phyloP scores from a whole-genome alignment of 805 yeast species.

The Candida piceae region DNA sequence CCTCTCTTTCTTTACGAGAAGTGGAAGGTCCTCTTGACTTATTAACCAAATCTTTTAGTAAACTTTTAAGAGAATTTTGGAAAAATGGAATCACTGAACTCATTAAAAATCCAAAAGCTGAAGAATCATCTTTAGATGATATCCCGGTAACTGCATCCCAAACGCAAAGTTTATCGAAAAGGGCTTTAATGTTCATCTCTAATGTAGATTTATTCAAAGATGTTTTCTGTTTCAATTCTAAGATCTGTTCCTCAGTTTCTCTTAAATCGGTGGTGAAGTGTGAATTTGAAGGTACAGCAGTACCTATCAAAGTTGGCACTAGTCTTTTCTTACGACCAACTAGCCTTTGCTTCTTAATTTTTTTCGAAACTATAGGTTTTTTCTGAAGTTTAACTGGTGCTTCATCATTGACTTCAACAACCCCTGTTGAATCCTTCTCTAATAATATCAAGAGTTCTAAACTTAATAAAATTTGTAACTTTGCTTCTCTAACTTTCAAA shows the following conservation, averaged over 20 bases:
- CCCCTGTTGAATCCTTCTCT: no score
- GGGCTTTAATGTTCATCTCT: slow-evolving; percentile 11
- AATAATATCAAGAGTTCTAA: slow-evolving; percentile 24
- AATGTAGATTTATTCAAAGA: slow-evolving; percentile 3
- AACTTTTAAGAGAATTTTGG: slow-evolving; percentile 19
- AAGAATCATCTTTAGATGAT: slow-evolving; percentile 20
- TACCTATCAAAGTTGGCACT: slow-evolving; percentile 31
- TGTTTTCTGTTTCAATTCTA: neutral
- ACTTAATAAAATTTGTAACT: slow-evolving; percentile 25
- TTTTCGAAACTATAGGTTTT: neutral
- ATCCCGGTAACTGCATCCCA: slow-evolving; percentile 29
- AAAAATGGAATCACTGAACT: slow-evolving; percentile 27
- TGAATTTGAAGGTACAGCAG: slow-evolving; percentile 18
- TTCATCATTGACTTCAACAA: neutral
- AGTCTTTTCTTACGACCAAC: slow-evolving; percentile 29
- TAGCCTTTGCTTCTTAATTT: slow-evolving; percentile 5
- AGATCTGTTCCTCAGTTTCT: neutral
- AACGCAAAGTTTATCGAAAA: slow-evolving; percentile 29
- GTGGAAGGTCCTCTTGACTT: slow-evolving; percentile 28
- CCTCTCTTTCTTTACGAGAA: slow-evolving; percentile 7
- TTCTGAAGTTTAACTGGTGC: neutral
- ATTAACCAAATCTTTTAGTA: slow-evolving; percentile 24
- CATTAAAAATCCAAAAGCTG: slow-evolving; percentile 25
- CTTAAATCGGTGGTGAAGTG: slow-evolving; percentile 27
- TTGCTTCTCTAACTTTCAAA: slow-evolving; percentile 25